Evolutionary conservation across 192 early-diverging fungal genomes (phyloP), one percentile per base, ranked within the genome.

Genomic region (Entomortierella lignicola): DNA sequence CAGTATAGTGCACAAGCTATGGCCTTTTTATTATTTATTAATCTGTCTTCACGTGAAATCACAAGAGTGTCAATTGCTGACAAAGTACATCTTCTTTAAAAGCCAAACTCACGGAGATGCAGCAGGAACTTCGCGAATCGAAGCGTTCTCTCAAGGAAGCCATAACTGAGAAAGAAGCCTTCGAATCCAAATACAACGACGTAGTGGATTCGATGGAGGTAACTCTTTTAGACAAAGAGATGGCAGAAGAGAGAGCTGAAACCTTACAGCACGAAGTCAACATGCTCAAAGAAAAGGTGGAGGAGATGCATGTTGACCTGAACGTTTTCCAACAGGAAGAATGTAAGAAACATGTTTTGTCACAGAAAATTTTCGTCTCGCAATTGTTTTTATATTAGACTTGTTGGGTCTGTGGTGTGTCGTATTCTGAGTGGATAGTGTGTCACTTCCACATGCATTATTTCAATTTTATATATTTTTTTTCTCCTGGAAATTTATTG

Each of bases 171-270:
- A 91, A 90, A 65, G 92, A 93, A 32, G 81, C 75, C 3, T 58
- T 86, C 31, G 95, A 96, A 60, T 63, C 72, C 21, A 89, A 91
- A 67, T 86, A 93, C 57, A 84, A 85, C 41, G 95, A 97, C 34
- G 83, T 91, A 20, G 63, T 88, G 25, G 96, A 96, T 26, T 83
- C 83, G 18, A 85, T 96, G 82, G 97, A 98, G 80, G 91, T 96
- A 82, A 88, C 93, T 60, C 84, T 94, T 6, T 70, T 98, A 17
- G 97, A 98, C 85, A 93, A 93, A 73, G 95, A 98, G 80, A 89
- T 96, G 87, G 95, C 94, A 0, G 96, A 96, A 65, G 95, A 97
- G 70, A 87, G 86, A 43, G 89, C 90, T 25, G 95, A 97, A 44
- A 83, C 87, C 20, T 59, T 96, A 56, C 86, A 91, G 63, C 91